phyloP scores from a whole-genome alignment of 2,329 filamentous ascomycete genomes.

The Pyrenochaeta sp. region DNA sequence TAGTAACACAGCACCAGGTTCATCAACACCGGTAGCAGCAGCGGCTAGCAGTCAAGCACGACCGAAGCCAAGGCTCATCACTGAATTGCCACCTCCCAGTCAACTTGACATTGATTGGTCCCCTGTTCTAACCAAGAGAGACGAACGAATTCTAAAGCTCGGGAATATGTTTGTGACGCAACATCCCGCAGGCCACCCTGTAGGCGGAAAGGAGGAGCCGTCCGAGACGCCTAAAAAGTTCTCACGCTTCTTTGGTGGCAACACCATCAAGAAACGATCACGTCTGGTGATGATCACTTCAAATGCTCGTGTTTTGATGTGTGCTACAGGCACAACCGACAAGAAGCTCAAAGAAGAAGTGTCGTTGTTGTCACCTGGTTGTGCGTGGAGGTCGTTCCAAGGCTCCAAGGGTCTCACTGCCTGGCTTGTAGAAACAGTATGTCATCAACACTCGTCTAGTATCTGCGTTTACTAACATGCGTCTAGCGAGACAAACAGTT shows the following conservation, averaged over 20 bases:
- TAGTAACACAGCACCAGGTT: slow-evolving; percentile 35
- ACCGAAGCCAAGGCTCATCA: slow-evolving; percentile 78
- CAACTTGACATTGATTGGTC: slow-evolving; percentile 99
- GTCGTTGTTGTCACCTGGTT: slow-evolving; percentile 78
- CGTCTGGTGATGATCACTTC: slow-evolving; percentile 95
- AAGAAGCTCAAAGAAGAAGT: slow-evolving; percentile 95
- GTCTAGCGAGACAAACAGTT: slow-evolving; percentile 86
- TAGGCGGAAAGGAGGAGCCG: slow-evolving; percentile 72
- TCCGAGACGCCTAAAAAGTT: slow-evolving; percentile 80
- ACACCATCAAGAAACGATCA: slow-evolving; percentile 89
- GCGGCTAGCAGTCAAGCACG: slow-evolving; percentile 50
- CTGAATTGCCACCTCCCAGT: slow-evolving; percentile 93
- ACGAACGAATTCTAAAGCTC: slow-evolving; percentile 93
- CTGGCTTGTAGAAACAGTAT: slow-evolving; percentile 93
- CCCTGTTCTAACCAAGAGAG: slow-evolving; percentile 86
- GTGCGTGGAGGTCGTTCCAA: slow-evolving; percentile 78
- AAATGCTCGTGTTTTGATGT: slow-evolving; percentile 86
- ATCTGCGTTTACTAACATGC: slow-evolving; percentile 7
- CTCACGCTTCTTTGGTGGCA: slow-evolving; percentile 90
- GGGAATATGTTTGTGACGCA: slow-evolving; percentile 89
- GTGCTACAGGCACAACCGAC: slow-evolving; percentile 90
- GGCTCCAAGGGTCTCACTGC: slow-evolving; percentile 88
- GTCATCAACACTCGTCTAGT: slow-evolving; percentile 48
- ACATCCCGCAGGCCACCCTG: slow-evolving; percentile 77
- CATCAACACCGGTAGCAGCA: slow-evolving; percentile 36